Evolutionary conservation across 768 basidiomycete genomes (phyloP).

Genomic region (Boletus bicolor): DNA sequence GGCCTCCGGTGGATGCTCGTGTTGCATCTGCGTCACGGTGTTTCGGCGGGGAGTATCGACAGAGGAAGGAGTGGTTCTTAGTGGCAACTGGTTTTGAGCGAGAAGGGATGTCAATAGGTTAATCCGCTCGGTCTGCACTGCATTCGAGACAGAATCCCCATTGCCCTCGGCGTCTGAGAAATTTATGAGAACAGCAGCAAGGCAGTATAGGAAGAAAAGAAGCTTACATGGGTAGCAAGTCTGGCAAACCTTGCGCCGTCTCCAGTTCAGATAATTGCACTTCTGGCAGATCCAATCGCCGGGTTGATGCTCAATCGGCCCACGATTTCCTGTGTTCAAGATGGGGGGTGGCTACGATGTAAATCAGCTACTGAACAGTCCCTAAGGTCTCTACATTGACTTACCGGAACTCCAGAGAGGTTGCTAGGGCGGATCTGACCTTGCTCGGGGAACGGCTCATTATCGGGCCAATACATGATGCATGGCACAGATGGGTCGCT

Average conservation of each 20-base stretch:
- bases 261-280: conserved; percentile 88
- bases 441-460: conserved; percentile 77
- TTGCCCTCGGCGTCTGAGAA: conserved; percentile 78
- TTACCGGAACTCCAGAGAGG: conserved; percentile 53
- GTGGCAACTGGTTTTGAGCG: conserved; percentile 47
- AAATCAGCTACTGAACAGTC: conserved; percentile 1
- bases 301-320: conserved; percentile 83
- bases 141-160: conserved; percentile 80
- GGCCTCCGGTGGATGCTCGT: conserved; percentile 39
- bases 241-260: conserved; percentile 85
- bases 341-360: conserved; percentile 71
- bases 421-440: conserved; percentile 69
- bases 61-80: conserved; percentile 15
- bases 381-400: conserved; percentile 12
- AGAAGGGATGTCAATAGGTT: conserved; percentile 75
- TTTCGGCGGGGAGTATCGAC: conserved; percentile 37
- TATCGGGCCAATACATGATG: conserved; percentile 90
- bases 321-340: conserved; percentile 84
- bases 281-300: conserved; percentile 82
- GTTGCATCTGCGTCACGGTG: conserved; percentile 46
- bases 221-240: conserved; percentile 79
- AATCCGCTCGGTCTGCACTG: conserved; percentile 83
- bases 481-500: conserved; percentile 68
- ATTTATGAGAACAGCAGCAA: conserved; percentile 11
- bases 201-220: conserved; percentile 8